Evolutionary conservation across 495 filamentous ascomycete genomes (phyloP), one percentile per base, ranked within the genome.

Genomic region (Clavariopsis aquatica): DNA sequence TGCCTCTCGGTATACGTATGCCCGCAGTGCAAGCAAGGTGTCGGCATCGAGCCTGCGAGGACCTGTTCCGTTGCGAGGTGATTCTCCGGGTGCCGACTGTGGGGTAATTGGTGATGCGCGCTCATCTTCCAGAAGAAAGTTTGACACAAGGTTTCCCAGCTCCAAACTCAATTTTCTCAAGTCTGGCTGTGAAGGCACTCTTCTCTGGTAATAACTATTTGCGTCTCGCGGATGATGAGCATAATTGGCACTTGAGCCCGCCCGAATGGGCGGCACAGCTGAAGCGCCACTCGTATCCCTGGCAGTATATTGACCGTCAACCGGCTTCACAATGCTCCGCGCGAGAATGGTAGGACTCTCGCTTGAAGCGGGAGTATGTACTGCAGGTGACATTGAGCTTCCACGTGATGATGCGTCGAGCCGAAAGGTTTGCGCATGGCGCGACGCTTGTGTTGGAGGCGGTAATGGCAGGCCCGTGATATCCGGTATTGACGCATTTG

Each of bases 1-100:
- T 41, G 54, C 49, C 15, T 49, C 49, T 12, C 13, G 51, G 29
- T 66, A 66, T 4, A 66, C 41, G 41, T 60, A 60, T 20, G 46
- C 15, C 13, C 64, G 64, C 9, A 66, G 45, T 5, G 56, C 57
- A 13, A 22, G 56, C 13, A 66, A 20, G 1, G 64, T 55, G n/a
- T 66, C 56, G 1, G 23, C 2, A 28, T 66, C 64, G 38, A 43
- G 38, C 15, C 4, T 17, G 13, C 38, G 38, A 43, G 3, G n/a
- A n/a, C 38, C 38, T 43, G n/a, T 17, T 43, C 38, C 38, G n/a
- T n/a, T 51, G 47, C 19, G 20, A 28, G 6, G 47, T 22, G 47
- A 15, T 13, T 28, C 20, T 24, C 38, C 38, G n/a, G 15, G 15
- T 2, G 22, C 51, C 2, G 19, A 23, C 17, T 17, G 58, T n/a